Percentiles rank a stretch among this genome's conserved stretches.
Evolutionary conservation across 306 rosid genomes (phyloP).

Genomic region (Quercus robur): DNA sequence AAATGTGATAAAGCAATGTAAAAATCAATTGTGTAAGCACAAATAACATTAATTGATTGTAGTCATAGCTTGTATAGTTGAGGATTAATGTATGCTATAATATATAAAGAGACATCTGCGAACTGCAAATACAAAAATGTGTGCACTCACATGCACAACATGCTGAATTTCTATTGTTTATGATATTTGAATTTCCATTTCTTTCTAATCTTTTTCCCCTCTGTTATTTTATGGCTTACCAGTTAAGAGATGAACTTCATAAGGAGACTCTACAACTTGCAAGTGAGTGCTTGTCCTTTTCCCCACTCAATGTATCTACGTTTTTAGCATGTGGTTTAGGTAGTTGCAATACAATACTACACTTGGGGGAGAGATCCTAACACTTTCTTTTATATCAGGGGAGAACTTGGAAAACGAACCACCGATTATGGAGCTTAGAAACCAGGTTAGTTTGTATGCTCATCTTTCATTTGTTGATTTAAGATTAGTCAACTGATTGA

Average conservation of each 20-base stretch:
- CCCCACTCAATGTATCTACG: too few species aligned
- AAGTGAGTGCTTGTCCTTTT: conserved; percentile 47
- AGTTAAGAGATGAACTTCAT: conserved; percentile 62
- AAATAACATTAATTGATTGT: neutral
- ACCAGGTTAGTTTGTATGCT: conserved; percentile 54
- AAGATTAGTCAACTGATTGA: conserved; percentile 5
- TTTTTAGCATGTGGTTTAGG: neutral
- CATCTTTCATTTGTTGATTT: neutral
- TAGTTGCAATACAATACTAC: neutral
- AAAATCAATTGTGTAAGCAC: neutral
- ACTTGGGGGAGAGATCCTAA: conserved; percentile 16
- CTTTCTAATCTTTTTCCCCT: neutral
- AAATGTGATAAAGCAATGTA: neutral
- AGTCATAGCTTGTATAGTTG: neutral
- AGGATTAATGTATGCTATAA: neutral
- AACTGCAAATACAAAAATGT: neutral
- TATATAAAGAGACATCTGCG: neutral
- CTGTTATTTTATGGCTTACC: neutral
- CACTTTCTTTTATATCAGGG: conserved; percentile 40
- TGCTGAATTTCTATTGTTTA: neutral
- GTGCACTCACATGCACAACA: neutral
- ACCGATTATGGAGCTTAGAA: conserved; percentile 76
- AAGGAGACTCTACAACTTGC: conserved; percentile 77
- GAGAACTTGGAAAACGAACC: conserved; percentile 90
- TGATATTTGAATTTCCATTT: neutral